A percentile compares a stretch with the other conserved stretches of the same genome.
Evolutionary conservation across 2,329 filamentous ascomycete genomes (phyloP).

Genomic region (Dothideomycetidae sp.): DNA sequence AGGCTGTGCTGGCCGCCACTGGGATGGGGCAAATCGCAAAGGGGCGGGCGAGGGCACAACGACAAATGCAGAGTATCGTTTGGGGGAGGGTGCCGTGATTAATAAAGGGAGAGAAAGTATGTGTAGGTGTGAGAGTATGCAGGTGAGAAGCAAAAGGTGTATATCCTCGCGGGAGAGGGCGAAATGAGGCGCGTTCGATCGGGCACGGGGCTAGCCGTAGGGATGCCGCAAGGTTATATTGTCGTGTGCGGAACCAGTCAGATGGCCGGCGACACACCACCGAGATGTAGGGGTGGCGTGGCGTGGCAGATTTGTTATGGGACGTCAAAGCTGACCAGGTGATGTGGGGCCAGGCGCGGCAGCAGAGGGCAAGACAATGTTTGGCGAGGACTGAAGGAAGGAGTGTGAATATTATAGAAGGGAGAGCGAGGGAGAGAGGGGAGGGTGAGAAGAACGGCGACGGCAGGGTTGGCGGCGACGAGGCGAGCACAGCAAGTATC

Average conservation of each 20-base stretch:
- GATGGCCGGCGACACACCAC: not conserved
- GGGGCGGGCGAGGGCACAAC: conserved; percentile 2
- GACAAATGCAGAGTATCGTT: conserved; percentile 2
- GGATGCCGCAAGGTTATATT: not conserved
- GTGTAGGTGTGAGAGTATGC: conserved; percentile 1
- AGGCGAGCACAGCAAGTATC: not conserved
- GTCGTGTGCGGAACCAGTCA: not conserved
- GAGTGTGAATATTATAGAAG: no score
- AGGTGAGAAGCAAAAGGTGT: not conserved
- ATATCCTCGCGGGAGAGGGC: not conserved
- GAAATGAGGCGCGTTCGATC: not conserved
- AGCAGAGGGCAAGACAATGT: not conserved
- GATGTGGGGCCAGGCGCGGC: not conserved
- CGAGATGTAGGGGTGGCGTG: not conserved
- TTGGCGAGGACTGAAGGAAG: not conserved
- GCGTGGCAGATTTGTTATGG: not conserved
- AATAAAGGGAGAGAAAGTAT: no score
- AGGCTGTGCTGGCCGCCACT: conserved; percentile 4
- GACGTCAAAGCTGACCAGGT: no score
- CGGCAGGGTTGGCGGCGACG: not conserved
- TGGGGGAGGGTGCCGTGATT: no score
- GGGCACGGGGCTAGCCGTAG: no score
- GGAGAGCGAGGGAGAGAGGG: not conserved
- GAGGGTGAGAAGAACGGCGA: not conserved
- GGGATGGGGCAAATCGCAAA: no score